These are phyloP conservation scores for Ostreobium quekettii DNA, from an alignment of 139 green algal species.

Conservation along the genomic window DNA sequence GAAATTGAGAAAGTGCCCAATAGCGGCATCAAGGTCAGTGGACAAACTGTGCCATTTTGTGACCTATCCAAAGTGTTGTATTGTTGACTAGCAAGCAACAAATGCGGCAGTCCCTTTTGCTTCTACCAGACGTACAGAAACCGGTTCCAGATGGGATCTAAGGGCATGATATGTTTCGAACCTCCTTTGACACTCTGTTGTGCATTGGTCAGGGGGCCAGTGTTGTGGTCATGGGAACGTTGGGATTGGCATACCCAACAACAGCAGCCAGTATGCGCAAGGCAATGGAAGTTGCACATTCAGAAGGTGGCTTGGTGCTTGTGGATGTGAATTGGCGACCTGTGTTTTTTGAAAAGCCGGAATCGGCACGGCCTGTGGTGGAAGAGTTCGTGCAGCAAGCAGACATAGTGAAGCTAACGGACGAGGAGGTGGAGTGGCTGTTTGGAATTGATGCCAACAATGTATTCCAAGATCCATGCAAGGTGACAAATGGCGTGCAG, in stretches of 20 bases:
- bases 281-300: constrained; percentile 37
- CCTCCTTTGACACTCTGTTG: neutral
- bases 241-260: constrained; percentile 61
- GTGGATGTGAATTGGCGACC: constrained; percentile 88
- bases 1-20: constrained; percentile 46
- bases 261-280: constrained; percentile 46
- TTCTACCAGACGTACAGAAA: too few relatives aligned
- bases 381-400: constrained; percentile 36
- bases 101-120: too few relatives aligned
- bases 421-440: constrained; percentile 78
- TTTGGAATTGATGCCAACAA: constrained; percentile 43
- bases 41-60: neutral
- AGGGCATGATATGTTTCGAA: too few relatives aligned
- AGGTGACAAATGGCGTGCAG: too few relatives aligned
- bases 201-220: constrained; percentile 27
- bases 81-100: too few relatives aligned
- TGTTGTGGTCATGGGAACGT: constrained; percentile 69
- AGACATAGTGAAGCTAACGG: constrained; percentile 76
- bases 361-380: constrained; percentile 26
- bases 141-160: too few relatives aligned
- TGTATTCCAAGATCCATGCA: constrained; percentile 42
- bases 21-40: constrained; percentile 46
- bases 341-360: constrained; percentile 68
- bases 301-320: constrained; percentile 37
- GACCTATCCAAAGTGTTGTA: too few relatives aligned